A percentile compares a stretch with the other conserved stretches of the same genome.
phyloP scores from a whole-genome alignment of 1,139 yeast genomes.

The Kodamaea suecica region DNA sequence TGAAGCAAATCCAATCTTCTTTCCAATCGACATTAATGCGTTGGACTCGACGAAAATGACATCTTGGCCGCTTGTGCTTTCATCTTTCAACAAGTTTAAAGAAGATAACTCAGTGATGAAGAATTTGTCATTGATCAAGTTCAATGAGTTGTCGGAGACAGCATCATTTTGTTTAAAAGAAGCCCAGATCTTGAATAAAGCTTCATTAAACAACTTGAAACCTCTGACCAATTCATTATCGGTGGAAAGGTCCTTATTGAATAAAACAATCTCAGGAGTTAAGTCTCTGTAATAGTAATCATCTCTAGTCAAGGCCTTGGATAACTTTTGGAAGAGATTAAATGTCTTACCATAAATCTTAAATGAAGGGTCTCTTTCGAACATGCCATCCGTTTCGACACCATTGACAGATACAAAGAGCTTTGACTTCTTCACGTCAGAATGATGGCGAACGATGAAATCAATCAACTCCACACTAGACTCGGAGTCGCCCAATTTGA shows the following conservation, averaged over 20 bases:
- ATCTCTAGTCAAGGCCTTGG: constrained; percentile 16
- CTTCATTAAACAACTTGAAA: constrained; percentile 32
- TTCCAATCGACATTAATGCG: constrained; percentile 40
- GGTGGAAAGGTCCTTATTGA: constrained; percentile 19
- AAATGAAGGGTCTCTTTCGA: constrained; percentile 22
- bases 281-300: constrained; percentile 17
- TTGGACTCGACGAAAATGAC: constrained; percentile 34
- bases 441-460: constrained; percentile 24
- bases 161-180: constrained; percentile 22
- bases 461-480: constrained; percentile 27
- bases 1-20: constrained; percentile 41
- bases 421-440: constrained; percentile 21
- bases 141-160: constrained; percentile 13
- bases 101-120: constrained; percentile 50
- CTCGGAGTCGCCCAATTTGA: constrained; percentile 33
- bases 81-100: constrained; percentile 32
- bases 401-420: constrained; percentile 42
- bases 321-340: constrained; percentile 17
- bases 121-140: constrained; percentile 39
- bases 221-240: constrained; percentile 25
- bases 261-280: constrained; percentile 36
- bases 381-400: constrained; percentile 26
- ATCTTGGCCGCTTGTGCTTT: constrained; percentile 18
- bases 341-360: constrained; percentile 14
- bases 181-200: constrained; percentile 37